A percentile compares a stretch with the other conserved stretches of the same genome.
phyloP scores from a whole-genome alignment of 495 filamentous ascomycete species.

The Aspergillus diversus region DNA sequence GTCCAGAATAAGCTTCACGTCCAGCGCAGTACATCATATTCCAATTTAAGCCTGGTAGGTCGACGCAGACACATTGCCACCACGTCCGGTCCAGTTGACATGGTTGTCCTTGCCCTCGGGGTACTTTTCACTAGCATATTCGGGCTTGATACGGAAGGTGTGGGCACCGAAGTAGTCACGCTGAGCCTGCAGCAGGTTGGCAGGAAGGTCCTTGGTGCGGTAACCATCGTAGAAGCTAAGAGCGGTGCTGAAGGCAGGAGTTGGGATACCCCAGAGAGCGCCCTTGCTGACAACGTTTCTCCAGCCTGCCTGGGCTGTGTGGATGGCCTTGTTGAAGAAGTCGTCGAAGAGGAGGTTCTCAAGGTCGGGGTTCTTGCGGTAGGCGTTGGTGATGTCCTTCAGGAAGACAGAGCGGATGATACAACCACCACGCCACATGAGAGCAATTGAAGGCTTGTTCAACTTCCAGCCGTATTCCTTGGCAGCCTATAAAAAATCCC shows the following conservation, averaged over 20 bases:
- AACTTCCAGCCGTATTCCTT: constrained; percentile 97
- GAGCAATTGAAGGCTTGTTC: constrained; percentile 98
- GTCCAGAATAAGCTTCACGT: constrained; percentile 29
- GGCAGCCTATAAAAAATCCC: constrained; percentile 64
- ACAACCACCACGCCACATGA: constrained; percentile 99
- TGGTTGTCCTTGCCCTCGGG: constrained; percentile 88
- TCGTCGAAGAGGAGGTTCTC: constrained; percentile 98
- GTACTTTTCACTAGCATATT: constrained; percentile 80
- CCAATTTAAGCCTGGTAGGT: constrained; percentile 88
- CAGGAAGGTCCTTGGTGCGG: constrained; percentile 90
- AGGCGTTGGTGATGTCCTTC: constrained; percentile 97
- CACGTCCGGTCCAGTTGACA: constrained; percentile 99
- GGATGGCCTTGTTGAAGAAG: constrained; percentile 99
- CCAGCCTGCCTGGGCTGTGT: constrained; percentile 95
- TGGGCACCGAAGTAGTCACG: constrained; percentile 99
- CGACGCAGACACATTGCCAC: constrained; percentile 94
- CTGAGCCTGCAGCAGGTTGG: constrained; percentile 97
- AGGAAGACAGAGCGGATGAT: constrained; percentile 99
- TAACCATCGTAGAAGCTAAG: constrained; percentile 98
- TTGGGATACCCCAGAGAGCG: constrained; percentile 91
- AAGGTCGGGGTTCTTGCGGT: constrained; percentile 91
- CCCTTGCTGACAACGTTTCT: constrained; percentile 91
- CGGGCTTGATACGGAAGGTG: constrained; percentile 97
- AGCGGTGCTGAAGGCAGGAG: constrained; percentile 93
- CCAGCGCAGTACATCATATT: constrained; percentile 32